Conservation (phyloP, 345 rosid species). For the Eucalyptus sideroxylon region DNA sequence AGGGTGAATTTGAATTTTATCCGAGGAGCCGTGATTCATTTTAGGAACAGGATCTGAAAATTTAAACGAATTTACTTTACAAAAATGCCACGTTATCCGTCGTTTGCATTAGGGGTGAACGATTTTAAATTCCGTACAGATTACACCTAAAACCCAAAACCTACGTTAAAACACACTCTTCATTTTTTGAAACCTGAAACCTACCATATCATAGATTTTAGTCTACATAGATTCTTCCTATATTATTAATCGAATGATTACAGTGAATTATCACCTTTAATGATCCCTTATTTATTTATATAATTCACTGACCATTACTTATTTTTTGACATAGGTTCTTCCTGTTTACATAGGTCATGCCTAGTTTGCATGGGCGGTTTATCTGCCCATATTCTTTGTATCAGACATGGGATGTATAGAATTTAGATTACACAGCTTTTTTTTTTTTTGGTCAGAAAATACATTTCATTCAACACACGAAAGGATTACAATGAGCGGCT, state of each 20-base stretch:
- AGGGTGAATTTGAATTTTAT: background rate
- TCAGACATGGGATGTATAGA: background rate
- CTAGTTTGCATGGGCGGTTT: background rate
- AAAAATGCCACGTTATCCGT: background rate
- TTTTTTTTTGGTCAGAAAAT: no score
- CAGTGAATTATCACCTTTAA: no score
- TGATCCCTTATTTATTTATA: accelerated
- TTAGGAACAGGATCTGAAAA: background rate
- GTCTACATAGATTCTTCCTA: accelerated
- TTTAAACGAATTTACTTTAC: background rate
- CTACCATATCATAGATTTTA: accelerated
- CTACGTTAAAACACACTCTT: accelerated
- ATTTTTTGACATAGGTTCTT: no score
- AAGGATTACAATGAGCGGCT: no score
- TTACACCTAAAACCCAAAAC: accelerated
- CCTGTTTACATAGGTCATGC: no score
- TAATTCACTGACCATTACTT: no score
- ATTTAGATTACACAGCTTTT: background rate
- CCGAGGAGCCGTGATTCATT: background rate
- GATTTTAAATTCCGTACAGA: accelerated
- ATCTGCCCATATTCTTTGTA: background rate
- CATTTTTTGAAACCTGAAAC: accelerated
- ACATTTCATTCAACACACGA: no score
- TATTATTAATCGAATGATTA: no score
- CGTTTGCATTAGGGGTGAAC: accelerated